Conservation (phyloP, 2,329 filamentous ascomycete genomes). For the Penicillium sp. region DNA sequence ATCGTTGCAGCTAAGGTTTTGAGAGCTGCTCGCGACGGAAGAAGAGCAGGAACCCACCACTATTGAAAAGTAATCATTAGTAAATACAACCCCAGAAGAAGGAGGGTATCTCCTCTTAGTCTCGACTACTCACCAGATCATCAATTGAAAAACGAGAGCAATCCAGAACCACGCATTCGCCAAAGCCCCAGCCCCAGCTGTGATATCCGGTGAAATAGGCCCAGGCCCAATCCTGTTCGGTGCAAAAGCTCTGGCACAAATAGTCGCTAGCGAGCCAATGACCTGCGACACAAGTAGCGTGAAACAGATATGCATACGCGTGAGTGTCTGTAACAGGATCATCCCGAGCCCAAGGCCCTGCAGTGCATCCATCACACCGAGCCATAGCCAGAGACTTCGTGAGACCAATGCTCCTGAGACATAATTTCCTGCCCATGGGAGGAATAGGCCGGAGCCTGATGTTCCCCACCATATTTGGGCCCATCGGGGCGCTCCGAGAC, state of each 20-base stretch:
- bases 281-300: conserved; percentile 63
- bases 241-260: conserved; percentile 61
- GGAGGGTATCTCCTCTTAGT: conserved; percentile 2
- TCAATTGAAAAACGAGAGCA: conserved; percentile 58
- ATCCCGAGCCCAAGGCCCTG: conserved; percentile 70
- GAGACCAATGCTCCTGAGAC: conserved; percentile 59
- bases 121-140: conserved; percentile 58
- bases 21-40: conserved; percentile 50
- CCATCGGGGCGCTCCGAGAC: conserved; percentile 66
- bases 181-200: conserved; percentile 49
- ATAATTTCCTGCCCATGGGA: conserved; percentile 63
- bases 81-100: background rate
- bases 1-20: conserved; percentile 38
- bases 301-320: conserved; percentile 65
- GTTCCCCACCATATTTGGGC: conserved; percentile 68
- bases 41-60: conserved; percentile 46
- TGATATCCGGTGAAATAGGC: conserved; percentile 64
- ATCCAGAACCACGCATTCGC: conserved; percentile 63
- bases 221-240: conserved; percentile 65
- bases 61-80: conserved; percentile 10
- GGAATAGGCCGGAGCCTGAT: conserved; percentile 60
- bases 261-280: conserved; percentile 63
- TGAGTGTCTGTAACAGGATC: conserved; percentile 67
- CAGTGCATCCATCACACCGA: conserved; percentile 65
- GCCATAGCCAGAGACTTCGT: conserved; percentile 66